Evolutionary conservation across 768 basidiomycete species (phyloP).

Genomic region (Sarcodon sp.): DNA sequence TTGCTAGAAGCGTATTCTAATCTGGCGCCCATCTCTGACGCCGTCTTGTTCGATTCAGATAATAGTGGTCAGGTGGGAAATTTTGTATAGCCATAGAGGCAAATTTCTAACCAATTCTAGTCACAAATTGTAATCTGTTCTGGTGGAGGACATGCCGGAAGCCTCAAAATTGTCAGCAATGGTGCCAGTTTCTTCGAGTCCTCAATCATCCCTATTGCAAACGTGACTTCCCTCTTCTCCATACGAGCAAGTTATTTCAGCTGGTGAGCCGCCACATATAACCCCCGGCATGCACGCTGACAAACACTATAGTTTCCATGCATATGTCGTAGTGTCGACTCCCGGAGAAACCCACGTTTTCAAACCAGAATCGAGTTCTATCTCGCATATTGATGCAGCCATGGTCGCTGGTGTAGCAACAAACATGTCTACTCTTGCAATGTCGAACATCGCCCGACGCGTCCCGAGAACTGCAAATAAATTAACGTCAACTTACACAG

Average conservation of each 20-base stretch:
- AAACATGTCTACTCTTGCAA: constrained; percentile 44
- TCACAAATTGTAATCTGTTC: constrained; percentile 80
- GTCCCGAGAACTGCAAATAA: constrained; percentile 8
- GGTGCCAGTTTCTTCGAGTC: constrained; percentile 71
- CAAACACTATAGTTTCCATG: constrained; percentile 28
- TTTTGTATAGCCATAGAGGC: not conserved
- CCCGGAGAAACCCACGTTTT: constrained; percentile 41
- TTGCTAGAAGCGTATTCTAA: constrained; percentile 60
- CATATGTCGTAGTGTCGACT: constrained; percentile 50
- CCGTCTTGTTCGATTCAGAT: constrained; percentile 61
- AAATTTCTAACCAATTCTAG: constrained; percentile 19
- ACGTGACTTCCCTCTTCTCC: not conserved
- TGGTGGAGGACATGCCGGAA: constrained; percentile 66
- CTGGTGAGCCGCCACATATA: not conserved
- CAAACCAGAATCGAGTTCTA: constrained; percentile 30
- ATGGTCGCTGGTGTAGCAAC: constrained; percentile 29
- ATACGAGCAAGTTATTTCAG: not conserved
- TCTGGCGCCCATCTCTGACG: constrained; percentile 77
- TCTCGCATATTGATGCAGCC: constrained; percentile 23
- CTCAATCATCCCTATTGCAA: constrained; percentile 24
- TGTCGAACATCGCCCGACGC: constrained; percentile 39
- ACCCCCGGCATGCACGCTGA: not conserved
- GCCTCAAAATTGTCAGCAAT: constrained; percentile 63
- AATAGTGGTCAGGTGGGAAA: constrained; percentile 50
- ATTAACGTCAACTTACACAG: constrained; percentile 19